Base-by-base conservation (phyloP, 768 basidiomycete species). In the Calvatia gigantea region DNA sequence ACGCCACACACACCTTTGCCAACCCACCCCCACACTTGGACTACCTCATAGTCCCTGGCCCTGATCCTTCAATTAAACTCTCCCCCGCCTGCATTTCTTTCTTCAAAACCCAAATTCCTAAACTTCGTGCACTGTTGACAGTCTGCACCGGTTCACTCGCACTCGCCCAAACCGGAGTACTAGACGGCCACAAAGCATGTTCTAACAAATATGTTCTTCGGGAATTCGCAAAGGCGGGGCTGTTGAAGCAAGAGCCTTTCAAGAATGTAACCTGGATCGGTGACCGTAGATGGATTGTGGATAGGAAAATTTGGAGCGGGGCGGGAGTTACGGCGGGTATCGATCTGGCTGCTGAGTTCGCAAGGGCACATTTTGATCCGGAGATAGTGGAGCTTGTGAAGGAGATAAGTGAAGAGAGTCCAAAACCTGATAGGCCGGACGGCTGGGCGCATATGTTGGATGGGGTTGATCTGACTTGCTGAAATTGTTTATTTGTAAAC, bases 191-290 rank as follows among this genome's bases (percentile, higher is more conserved):
- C 31, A 48, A 57, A 19, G 65, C 63, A 0, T 62, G 61, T 41
- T 61, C 63, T 12, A 68, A 66, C 59, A 69, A 69, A 47, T 28
- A 44, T 2, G 60, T 32, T 0, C 29, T 68, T 17, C 52, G 49
- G 7, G 32, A 17, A 3, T 8, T 62, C 0, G 60, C 59, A 2
- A 9, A 56, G 23, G 32, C 31, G 4, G 61, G 60, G 2, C 2
- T n/a, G 27, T 54, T 65, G 27, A 58, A 60, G 31, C n/a, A n/a
- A n/a, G n/a, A n/a, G n/a, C n/a, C n/a, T n/a, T n/a, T n/a, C n/a
- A 63, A 58, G 47, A 64, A 65, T 9, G 67, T 70, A 9, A 67
- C 62, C 6, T 68, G 67, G 69, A 60, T 70, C 11, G 62, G 63
- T 17, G 66, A 70, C 51, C 56, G 60, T 28, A 41, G 66, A 42